A percentile compares a stretch with the other conserved stretches of the same genome.
Evolutionary conservation across 805 yeast species (phyloP).

Genomic region (Hanseniaspora taiwanica): DNA sequence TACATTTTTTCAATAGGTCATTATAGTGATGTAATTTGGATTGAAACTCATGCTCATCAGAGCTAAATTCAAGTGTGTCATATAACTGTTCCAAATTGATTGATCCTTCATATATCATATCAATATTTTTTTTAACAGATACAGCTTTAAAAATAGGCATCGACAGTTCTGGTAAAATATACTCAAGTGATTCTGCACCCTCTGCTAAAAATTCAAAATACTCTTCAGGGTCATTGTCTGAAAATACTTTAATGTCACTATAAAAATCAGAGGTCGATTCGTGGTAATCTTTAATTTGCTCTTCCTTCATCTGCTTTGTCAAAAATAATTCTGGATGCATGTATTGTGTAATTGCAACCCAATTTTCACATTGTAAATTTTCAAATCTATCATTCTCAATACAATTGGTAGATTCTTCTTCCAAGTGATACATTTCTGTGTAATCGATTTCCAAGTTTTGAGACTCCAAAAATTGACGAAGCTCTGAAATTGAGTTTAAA

Average conservation of each 20-base stretch:
- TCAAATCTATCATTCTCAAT: not conserved
- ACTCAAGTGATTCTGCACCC: not conserved
- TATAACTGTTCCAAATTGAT: not conserved
- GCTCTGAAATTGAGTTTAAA: not conserved
- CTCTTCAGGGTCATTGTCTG: not conserved
- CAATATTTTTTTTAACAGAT: not conserved
- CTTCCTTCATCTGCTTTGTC: not conserved
- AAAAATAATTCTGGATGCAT: not conserved
- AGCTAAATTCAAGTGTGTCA: conserved; percentile 5
- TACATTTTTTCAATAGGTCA: conserved; percentile 12
- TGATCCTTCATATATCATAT: not conserved
- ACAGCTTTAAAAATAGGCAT: not conserved
- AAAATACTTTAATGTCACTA: not conserved
- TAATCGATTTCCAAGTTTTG: not conserved
- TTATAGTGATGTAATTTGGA: conserved; percentile 14
- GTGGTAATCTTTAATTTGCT: not conserved
- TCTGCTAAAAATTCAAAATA: not conserved
- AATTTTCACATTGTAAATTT: not conserved
- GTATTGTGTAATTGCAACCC: not conserved
- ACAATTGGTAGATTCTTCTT: not conserved
- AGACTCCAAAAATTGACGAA: not conserved
- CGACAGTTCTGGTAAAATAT: no score
- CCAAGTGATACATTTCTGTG: not conserved
- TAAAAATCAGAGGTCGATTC: not conserved
- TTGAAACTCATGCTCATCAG: conserved; percentile 14